These are phyloP conservation scores for Scheffersomyces lignosus DNA, from an alignment of 805 yeast species.

Conservation along the genomic window DNA sequence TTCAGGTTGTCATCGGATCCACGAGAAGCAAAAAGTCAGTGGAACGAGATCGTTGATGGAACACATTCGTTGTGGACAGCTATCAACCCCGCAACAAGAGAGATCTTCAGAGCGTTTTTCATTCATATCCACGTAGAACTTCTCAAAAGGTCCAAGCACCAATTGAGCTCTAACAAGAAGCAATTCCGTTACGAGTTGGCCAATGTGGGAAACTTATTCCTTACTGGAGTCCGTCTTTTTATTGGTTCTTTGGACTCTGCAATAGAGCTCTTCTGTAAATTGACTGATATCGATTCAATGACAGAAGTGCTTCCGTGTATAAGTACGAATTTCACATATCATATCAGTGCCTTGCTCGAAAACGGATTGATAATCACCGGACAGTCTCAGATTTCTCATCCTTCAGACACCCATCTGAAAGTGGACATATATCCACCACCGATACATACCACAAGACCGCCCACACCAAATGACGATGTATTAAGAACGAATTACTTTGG, in stretches of 20 bases:
- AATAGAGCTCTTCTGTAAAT: constrained; percentile 67
- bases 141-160: constrained; percentile 60
- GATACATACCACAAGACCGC: constrained; percentile 15
- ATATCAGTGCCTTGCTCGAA: constrained; percentile 71
- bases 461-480: constrained; percentile 12
- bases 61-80: constrained; percentile 66
- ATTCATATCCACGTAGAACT: constrained; percentile 79
- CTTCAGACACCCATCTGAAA: constrained; percentile 33
- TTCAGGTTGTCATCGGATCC: constrained; percentile 52
- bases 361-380: constrained; percentile 81
- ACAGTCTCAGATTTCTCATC: constrained; percentile 92
- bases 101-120: constrained; percentile 72
- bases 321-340: constrained; percentile 82
- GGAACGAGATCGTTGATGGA: constrained; percentile 82
- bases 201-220: constrained; percentile 78
- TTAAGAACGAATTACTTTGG: constrained; percentile 3
- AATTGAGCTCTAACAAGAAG: constrained; percentile 31
- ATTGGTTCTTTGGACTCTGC: constrained; percentile 85
- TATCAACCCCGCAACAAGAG: constrained; percentile 61
- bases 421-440: constrained; percentile 18
- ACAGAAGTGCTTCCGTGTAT: constrained; percentile 74
- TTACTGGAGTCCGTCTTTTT: constrained; percentile 79
- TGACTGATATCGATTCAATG: constrained; percentile 56
- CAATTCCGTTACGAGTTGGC: constrained; percentile 77
- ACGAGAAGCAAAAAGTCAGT: constrained; percentile 60